phyloP scores from a whole-genome alignment of 768 basidiomycete genomes.

The Strobilomyces dryophilus region DNA sequence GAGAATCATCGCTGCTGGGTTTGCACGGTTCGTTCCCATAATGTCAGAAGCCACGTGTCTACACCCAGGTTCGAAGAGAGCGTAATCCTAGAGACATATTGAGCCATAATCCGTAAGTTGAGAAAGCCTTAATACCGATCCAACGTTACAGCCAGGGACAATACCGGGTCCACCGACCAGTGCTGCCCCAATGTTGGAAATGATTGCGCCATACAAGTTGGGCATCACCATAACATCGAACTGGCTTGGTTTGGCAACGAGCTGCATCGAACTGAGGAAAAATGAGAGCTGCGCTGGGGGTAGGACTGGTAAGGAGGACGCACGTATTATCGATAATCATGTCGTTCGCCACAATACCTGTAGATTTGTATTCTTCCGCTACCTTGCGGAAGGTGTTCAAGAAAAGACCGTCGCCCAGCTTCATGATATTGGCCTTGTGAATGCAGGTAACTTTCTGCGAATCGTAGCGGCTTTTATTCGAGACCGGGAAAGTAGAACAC shows the following conservation, averaged over 20 bases:
- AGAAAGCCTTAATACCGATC: constrained; percentile 50
- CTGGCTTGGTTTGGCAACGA: constrained; percentile 91
- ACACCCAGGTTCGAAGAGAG: constrained; percentile 98
- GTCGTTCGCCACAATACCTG: constrained; percentile 90
- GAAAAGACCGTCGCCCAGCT: constrained; percentile 98
- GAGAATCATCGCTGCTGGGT: constrained; percentile 96
- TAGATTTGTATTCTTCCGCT: constrained; percentile 92
- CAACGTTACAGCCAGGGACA: constrained; percentile 97
- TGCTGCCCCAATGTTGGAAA: constrained; percentile 97
- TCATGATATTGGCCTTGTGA: constrained; percentile 99
- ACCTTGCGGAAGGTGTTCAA: constrained; percentile 95
- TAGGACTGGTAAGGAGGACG: constrained; percentile 16
- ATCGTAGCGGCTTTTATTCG: neutral
- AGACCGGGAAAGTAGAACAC: neutral
- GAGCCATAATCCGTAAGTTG: neutral
- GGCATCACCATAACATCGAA: constrained; percentile 99
- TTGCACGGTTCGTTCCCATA: constrained; percentile 94
- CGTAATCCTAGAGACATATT: constrained; percentile 66
- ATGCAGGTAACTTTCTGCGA: constrained; percentile 96
- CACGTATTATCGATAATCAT: constrained; percentile 99
- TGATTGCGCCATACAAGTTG: constrained; percentile 94
- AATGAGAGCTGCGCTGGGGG: neutral
- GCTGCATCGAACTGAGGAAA: constrained; percentile 84
- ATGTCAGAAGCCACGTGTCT: constrained; percentile 93
- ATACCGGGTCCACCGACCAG: constrained; percentile 98